Base-by-base conservation (phyloP, 768 basidiomycete species). In the Leccinum arenicola region DNA sequence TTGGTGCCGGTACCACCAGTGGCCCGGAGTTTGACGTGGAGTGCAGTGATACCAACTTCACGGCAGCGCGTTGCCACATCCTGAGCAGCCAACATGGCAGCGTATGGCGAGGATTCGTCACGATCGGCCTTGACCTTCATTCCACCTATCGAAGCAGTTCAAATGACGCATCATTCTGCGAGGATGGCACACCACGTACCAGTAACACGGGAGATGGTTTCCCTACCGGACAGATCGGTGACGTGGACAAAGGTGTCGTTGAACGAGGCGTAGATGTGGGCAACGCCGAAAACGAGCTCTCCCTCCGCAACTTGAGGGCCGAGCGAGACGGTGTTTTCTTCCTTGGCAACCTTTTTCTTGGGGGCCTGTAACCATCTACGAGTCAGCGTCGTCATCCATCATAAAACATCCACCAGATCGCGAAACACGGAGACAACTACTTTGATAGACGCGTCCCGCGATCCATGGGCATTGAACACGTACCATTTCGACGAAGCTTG, bases 51-150 rank as follows among this genome's bases (percentile, higher is more conserved):
- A 57, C 97, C 97, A 68, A 98, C 93, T 80, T 98, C 97, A 73
- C 92, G 91, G 89, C 97, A 99, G 67, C 95, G 93, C 54, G 82
- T 75, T 59, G 96, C 96, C 66, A 95, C 94, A 68, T 98, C 96
- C 81, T 98, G 96, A 47, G 96, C 95, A 56, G 96, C 96, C 75
- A 98, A 82, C 95, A 97, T 96, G 74, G 95, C 94, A 54, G 95
- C 93, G 73, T 97, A 93, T 17, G 92, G 93, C 23, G 95, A 98
- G 45, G 95, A 98, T 80, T 99, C 97, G 80, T 99, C 97, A 78
- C 97, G 91, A 78, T 99, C 97, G 12, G 96, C 97, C 83, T 98
- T 99, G 79, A 99, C 97, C 82, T 98, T 98, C 97, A 98, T 98
- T 61, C 97, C 97, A 75, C 93, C 93, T 70, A 40, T 91, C 56